Conservation (phyloP, 2,329 filamentous ascomycete genomes). For the Harringtonia lauricola region DNA sequence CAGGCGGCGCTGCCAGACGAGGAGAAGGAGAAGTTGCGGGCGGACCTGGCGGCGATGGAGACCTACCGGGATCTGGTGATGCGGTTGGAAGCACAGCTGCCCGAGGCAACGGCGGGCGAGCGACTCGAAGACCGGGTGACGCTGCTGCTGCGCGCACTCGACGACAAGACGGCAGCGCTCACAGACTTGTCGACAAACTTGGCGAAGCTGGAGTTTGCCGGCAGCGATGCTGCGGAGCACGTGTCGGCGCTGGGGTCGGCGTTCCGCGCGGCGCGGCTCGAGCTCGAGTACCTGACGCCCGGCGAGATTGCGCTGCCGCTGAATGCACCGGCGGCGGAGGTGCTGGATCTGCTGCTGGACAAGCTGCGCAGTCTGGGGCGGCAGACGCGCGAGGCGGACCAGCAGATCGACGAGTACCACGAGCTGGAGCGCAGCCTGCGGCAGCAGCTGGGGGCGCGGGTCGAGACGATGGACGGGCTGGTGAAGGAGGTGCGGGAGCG, state of each 20-base stretch:
- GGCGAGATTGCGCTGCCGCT: slow-evolving; percentile 45
- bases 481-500: slow-evolving; percentile 24
- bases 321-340: slow-evolving; percentile 38
- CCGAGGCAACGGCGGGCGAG: slow-evolving; percentile 14
- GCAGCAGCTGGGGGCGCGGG: slow-evolving; percentile 42
- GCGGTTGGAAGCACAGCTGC: slow-evolving; percentile 25
- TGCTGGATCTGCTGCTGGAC: slow-evolving; percentile 42
- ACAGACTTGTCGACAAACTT: slow-evolving; percentile 33
- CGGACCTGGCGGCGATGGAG: slow-evolving; percentile 36
- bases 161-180: slow-evolving; percentile 37
- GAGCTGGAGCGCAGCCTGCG: slow-evolving; percentile 42
- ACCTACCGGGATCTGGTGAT: slow-evolving; percentile 31
- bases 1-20: slow-evolving; percentile 31
- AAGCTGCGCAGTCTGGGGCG: slow-evolving; percentile 38
- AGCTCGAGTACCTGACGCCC: slow-evolving; percentile 50
- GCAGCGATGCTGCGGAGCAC: slow-evolving; percentile 32
- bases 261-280: slow-evolving; percentile 46
- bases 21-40: slow-evolving; percentile 29
- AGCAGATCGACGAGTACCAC: slow-evolving; percentile 49
- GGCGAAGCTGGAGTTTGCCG: slow-evolving; percentile 38
- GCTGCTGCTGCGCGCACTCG: slow-evolving; percentile 31
- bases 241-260: slow-evolving; percentile 33
- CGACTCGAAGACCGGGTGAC: slow-evolving; percentile 32
- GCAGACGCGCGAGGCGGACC: slow-evolving; percentile 35
- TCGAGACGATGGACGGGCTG: slow-evolving; percentile 38